Evolutionary conservation across 192 early-diverging fungal genomes (phyloP).

Genomic region (Phycomyces nitens): DNA sequence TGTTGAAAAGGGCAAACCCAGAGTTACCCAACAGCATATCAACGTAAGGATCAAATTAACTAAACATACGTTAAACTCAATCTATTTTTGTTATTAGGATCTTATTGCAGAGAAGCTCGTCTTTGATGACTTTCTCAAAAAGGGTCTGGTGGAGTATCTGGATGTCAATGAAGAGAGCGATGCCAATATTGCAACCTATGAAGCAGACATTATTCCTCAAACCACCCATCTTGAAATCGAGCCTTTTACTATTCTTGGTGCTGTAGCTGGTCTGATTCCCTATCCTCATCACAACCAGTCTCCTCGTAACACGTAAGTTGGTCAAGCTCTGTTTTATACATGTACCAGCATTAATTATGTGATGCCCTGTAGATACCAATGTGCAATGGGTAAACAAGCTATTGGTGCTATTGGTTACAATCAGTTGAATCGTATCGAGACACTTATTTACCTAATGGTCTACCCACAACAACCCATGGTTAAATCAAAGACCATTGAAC

Average conservation of each 20-base stretch:
- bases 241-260: constrained; percentile 92
- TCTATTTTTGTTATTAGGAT: constrained; percentile 10
- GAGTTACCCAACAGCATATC: constrained; percentile 65
- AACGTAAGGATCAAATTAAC: constrained; percentile 28
- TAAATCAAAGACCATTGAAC: constrained; percentile 93
- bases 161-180: constrained; percentile 98
- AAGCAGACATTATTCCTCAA: constrained; percentile 77
- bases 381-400: constrained; percentile 99
- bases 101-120: constrained; percentile 53
- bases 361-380: constrained; percentile 68
- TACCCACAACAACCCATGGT: constrained; percentile 99
- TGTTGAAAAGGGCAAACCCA: constrained; percentile 73
- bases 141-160: constrained; percentile 92
- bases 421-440: constrained; percentile 92
- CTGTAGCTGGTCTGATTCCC: constrained; percentile 96
- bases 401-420: constrained; percentile 97
- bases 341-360: neutral
- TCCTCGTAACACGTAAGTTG: constrained; percentile 82
- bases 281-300: constrained; percentile 99
- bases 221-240: constrained; percentile 96
- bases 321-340: neutral
- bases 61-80: neutral
- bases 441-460: constrained; percentile 90
- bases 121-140: constrained; percentile 90
- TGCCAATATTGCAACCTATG: constrained; percentile 89